These are phyloP conservation scores for Bipolaris zeicola DNA, from an alignment of 2,329 filamentous ascomycete species.

Conservation along the genomic window DNA sequence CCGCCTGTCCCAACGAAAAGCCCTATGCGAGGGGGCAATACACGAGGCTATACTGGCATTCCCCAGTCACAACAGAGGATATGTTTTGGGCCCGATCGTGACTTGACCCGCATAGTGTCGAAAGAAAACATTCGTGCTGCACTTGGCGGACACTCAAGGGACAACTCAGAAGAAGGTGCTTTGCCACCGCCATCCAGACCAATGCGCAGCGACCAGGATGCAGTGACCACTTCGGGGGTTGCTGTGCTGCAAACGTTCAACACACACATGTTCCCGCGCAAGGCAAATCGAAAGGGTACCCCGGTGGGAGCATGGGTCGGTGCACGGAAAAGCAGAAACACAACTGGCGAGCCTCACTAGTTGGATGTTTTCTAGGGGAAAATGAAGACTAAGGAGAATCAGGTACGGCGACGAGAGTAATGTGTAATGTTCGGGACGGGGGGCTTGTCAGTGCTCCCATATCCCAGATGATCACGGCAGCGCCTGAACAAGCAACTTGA, in stretches of 20 bases:
- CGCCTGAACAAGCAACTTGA: conserved; percentile 1
- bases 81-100: conserved; percentile 4
- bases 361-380: not conserved
- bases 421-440: not conserved
- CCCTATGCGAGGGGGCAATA: conserved; percentile 15
- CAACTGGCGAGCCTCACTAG: not conserved
- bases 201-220: not conserved
- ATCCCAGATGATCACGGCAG: not conserved
- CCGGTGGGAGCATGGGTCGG: conserved; percentile 17
- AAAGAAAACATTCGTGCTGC: conserved; percentile 42
- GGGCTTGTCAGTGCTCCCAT: not conserved
- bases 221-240: not conserved
- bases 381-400: not conserved
- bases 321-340: conserved; percentile 1
- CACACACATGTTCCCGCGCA: conserved; percentile 38
- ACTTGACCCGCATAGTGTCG: conserved; percentile 36
- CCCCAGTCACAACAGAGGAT: conserved; percentile 7
- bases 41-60: not conserved
- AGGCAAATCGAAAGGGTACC: conserved; percentile 19
- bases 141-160: conserved; percentile 24
- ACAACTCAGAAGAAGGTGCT: conserved; percentile 27
- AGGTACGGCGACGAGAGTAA: not conserved
- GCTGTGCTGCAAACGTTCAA: conserved; percentile 33
- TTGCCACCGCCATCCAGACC: conserved; percentile 5
- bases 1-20: conserved; percentile 32